These are phyloP conservation scores for Claviceps purpurea DNA, from an alignment of 2,329 filamentous ascomycete genomes.

Conservation along the genomic window DNA sequence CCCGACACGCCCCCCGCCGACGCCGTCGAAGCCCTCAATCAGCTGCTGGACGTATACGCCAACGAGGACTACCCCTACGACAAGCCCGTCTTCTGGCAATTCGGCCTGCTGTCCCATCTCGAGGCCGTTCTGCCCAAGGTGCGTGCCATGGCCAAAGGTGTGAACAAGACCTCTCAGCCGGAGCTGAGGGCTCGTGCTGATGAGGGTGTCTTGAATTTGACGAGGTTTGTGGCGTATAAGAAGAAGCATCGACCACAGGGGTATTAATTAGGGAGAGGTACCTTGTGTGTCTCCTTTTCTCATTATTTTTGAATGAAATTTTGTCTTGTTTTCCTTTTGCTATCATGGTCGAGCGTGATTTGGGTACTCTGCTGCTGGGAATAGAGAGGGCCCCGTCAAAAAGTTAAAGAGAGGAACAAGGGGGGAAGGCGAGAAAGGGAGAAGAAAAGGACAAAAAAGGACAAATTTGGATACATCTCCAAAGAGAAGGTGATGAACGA, in stretches of 20 bases:
- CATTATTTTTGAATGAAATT: too few relatives aligned
- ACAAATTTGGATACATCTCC: too few relatives aligned
- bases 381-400: too few relatives aligned
- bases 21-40: conserved; percentile 49
- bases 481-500: too few relatives aligned
- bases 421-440: too few relatives aligned
- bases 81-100: conserved; percentile 49
- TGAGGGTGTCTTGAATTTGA: conserved; percentile 47
- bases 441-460: too few relatives aligned
- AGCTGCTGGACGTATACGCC: conserved; percentile 54
- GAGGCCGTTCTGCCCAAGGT: conserved; percentile 40
- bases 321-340: too few relatives aligned
- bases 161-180: conserved; percentile 44
- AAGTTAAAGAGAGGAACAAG: too few relatives aligned
- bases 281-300: too few relatives aligned
- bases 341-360: too few relatives aligned
- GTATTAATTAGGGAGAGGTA: too few relatives aligned
- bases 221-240: conserved; percentile 52
- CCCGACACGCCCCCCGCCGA: conserved; percentile 43
- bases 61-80: conserved; percentile 47
- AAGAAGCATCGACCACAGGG: conserved; percentile 35
- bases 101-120: conserved; percentile 45
- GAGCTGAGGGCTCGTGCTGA: conserved; percentile 48
- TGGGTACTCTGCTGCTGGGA: too few relatives aligned
- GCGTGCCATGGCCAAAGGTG: conserved; percentile 41